Conservation (phyloP, 139 green algal species). For the Zygnema cylindricum region DNA sequence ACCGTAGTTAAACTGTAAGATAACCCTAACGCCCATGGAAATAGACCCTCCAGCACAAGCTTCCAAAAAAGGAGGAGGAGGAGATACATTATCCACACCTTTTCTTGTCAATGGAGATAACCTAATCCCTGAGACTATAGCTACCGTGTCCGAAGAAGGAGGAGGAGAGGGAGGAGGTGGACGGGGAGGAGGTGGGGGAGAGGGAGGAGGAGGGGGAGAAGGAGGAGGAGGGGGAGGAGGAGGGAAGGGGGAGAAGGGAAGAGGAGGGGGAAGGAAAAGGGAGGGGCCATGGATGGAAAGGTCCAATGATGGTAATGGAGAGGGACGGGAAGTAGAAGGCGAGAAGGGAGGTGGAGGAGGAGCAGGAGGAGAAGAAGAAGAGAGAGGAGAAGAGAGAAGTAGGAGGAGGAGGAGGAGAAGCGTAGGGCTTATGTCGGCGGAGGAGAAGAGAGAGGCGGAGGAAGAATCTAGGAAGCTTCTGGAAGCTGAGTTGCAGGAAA, state of each 20-base stretch:
- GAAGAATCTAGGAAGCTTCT: not conserved
- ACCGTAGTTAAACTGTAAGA: not conserved
- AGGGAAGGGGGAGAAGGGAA: not conserved
- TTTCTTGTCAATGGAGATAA: not conserved
- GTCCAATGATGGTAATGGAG: not conserved
- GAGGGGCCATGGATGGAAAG: not conserved
- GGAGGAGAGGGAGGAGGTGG: not conserved
- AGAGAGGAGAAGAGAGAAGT: not conserved
- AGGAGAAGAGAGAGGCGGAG: not conserved
- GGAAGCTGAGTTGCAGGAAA: not conserved
- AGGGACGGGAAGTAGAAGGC: not conserved
- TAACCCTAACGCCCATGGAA: not conserved
- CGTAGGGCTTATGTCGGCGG: not conserved
- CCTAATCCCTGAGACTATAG: not conserved
- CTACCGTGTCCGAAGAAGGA: not conserved
- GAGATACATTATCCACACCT: not conserved
- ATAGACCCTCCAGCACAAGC: too few relatives aligned
- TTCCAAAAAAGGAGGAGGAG: too few relatives aligned
- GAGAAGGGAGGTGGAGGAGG: not conserved
- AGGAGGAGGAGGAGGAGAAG: not conserved
- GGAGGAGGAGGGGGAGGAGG: too few relatives aligned
- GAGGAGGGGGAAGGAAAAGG: not conserved
- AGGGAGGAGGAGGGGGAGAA: not conserved
- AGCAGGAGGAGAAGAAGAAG: not conserved
- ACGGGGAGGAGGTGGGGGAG: not conserved